These are phyloP conservation scores for Globisporangium lucens DNA, from an alignment of 352 stramenopile genomes.

Conservation along the genomic window DNA sequence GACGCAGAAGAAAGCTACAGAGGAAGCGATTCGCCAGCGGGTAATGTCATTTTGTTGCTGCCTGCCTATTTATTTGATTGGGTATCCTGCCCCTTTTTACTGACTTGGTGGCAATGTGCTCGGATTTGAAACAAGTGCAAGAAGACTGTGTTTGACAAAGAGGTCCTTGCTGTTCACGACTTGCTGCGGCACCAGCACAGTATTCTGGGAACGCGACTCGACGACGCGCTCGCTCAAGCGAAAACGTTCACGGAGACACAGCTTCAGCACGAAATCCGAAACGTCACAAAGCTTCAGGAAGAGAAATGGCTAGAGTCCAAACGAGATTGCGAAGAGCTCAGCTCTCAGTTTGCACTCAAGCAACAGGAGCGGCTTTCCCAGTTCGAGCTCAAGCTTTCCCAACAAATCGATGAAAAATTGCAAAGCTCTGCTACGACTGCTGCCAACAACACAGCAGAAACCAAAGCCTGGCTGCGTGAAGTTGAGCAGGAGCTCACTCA, in stretches of 20 bases:
- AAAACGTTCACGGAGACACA: neutral
- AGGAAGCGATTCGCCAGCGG: constrained; percentile 45
- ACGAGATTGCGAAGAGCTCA: neutral
- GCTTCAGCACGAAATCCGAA: neutral
- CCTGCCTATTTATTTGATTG: neutral
- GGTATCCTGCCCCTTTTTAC: too few species aligned
- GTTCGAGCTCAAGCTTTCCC: neutral
- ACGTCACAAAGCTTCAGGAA: neutral
- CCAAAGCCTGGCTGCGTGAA: neutral
- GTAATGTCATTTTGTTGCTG: constrained; percentile 13
- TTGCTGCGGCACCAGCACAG: constrained; percentile 26
- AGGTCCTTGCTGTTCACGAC: constrained; percentile 39
- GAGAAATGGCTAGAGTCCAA: neutral
- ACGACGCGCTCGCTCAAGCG: neutral
- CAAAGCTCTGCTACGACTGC: neutral
- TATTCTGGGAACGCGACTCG: neutral
- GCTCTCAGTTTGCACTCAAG: neutral
- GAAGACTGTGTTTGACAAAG: constrained; percentile 47
- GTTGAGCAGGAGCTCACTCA: neutral
- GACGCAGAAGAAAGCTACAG: constrained; percentile 25
- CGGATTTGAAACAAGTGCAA: constrained; percentile 23
- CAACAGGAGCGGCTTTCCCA: neutral
- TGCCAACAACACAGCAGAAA: neutral
- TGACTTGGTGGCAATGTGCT: neutral
- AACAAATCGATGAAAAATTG: constrained; percentile 3